Base-by-base conservation (phyloP, 2,329 filamentous ascomycete genomes). In the Trichoderma sp. region DNA sequence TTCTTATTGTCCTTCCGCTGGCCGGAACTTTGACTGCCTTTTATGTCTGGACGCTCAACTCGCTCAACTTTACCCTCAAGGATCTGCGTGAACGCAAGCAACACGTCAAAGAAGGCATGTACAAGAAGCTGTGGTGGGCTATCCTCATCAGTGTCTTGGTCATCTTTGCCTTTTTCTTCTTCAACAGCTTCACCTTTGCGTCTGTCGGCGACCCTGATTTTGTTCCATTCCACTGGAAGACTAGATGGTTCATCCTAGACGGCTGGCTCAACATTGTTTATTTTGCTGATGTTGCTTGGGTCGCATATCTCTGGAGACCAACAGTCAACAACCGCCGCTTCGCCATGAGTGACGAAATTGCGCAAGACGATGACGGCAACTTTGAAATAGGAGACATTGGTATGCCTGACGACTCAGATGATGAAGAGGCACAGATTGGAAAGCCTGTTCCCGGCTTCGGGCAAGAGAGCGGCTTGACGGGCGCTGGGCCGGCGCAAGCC, bases 41-140 rank as follows among this genome's bases (percentile, higher is more conserved):
- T 85, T 99, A 99, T 84, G 94, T 99, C 77, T 99, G 97, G 97
- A 99, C 97, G 0, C 89, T 99, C 78, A 98, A 98, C 86, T 97
- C 95, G 27, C 89, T 99, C 75, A 98, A 96, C 84, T 89, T 93
- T 75, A 99, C 97, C 0, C 96, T 98, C 87, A 98, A 98, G 85
- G 96, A 98, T 81, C 89, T 99, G n/a, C 90, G 93, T 74, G 94
- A 98, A 81, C 93, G 97, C 78, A 98, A 98, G 85, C 97, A 99
- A 85, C 93, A 94, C 80, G 93, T 93, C 80, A 99, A 99, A 83
- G 95, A 95, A 65, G 85, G 91, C 85, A 99, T 99, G 97, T 99
- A 98, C 86, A 95, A 94, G 86, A 97, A 97, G 84, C 91, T 99
- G 16, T 99, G 97, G 95, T 99, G 95, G 95, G 96, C 95, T 83